Evolutionary conservation across 345 rosid genomes (phyloP), one percentile per base, ranked within the genome.

Genomic region (Theobroma cacao): DNA sequence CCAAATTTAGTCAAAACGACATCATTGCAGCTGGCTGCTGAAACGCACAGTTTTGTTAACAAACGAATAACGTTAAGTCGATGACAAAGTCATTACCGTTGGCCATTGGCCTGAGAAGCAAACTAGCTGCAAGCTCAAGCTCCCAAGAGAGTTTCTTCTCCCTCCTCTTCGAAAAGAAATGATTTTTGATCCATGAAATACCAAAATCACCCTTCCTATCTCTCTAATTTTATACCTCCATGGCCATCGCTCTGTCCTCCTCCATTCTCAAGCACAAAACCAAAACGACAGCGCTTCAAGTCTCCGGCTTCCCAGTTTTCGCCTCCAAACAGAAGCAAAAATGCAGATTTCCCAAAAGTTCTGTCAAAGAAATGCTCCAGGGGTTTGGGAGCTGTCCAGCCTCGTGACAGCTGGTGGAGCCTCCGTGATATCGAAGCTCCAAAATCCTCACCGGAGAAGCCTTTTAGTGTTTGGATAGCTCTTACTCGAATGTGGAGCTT

Each of bases 401-500:
- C 41, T 5, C 50, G 85, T 10, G 79, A 85, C n/a, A 41, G 59
- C 31, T 86, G 86, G 85, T 87, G 90, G 90, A 78, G 43, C 38
- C 69, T 87, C 79, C 28, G 48, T 22, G 80, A 78, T 15, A 31
- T 47, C 20, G 60, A 75, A 61, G 79, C 73, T 56, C 72, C 6
- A 7, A 78, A 59, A 33, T 67, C 34, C 17, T 12, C 58, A 11
- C 59, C 50, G 58, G 80, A 69, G 40, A 55, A 85, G 60, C 43
- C 84, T 18, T 62, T 83, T 14, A 86, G 87, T 4, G 87, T 75
- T 77, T 17, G 18, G 78, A 26, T 26, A 11, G 84, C 87, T 68
- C 83, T 89, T 58, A 38, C 75, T 45, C 80, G 80, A 82, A 81
- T 86, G 82, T 89, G 90, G 92, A 40, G 43, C 10, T 77, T 86